Percentiles rank a stretch among this genome's conserved stretches.
Evolutionary conservation across 352 stramenopile species (phyloP).

Genomic region (Phytophthora rubi): DNA sequence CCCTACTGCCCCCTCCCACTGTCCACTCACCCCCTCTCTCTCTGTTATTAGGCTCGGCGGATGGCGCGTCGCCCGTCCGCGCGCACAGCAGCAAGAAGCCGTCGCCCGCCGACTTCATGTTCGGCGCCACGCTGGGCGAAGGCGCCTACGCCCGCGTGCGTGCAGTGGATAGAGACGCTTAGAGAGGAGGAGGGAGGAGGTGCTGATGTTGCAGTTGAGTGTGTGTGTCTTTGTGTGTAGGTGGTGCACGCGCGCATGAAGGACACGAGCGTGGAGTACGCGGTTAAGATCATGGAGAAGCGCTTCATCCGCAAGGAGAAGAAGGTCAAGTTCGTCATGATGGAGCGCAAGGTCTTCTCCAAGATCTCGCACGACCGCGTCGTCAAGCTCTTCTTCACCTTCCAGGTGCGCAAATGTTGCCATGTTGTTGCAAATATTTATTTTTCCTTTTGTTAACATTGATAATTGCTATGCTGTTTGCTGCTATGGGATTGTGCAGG

Average conservation of each 20-base stretch:
- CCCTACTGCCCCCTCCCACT: neutral
- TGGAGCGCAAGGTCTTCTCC: constrained; percentile 92
- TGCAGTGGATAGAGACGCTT: constrained; percentile 6
- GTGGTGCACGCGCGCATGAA: constrained; percentile 92
- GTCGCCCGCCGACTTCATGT: constrained; percentile 90
- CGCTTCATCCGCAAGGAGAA: constrained; percentile 92
- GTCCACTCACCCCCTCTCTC: neutral
- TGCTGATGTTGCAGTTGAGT: constrained; percentile 3
- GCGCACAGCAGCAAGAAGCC: constrained; percentile 72
- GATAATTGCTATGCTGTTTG: neutral
- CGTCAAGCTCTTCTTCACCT: constrained; percentile 92
- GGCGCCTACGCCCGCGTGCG: constrained; percentile 83
- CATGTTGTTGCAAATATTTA: neutral
- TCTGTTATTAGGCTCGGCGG: constrained; percentile 33
- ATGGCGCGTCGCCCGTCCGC: constrained; percentile 47
- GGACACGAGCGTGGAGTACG: constrained; percentile 84
- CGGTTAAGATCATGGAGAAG: constrained; percentile 94
- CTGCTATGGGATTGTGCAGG: constrained; percentile 35
- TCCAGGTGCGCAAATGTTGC: constrained; percentile 63
- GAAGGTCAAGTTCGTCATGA: constrained; percentile 93
- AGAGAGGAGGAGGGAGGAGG: neutral
- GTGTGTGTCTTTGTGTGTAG: constrained; percentile 13
- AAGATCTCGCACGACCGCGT: constrained; percentile 89
- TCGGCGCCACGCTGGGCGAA: constrained; percentile 87
- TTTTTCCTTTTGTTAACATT: constrained; percentile 10